phyloP scores from a whole-genome alignment of 2,329 filamentous ascomycete species.

The Grosmannia penicillata region DNA sequence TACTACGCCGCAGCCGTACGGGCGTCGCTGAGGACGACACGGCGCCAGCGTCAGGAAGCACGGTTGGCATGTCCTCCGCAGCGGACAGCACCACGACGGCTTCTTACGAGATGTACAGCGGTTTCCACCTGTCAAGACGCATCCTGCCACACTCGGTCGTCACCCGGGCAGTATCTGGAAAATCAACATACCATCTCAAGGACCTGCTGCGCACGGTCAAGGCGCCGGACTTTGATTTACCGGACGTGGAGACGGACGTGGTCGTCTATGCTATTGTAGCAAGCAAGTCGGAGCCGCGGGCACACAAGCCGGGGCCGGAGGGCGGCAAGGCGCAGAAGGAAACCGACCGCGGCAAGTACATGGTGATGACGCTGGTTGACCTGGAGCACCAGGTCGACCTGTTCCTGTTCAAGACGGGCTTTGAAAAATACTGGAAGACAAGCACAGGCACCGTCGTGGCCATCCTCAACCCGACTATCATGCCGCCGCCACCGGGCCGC shows the following conservation, averaged over 20 bases:
- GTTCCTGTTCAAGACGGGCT: conserved; percentile 82
- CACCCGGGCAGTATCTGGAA: conserved; percentile 61
- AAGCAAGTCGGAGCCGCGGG: conserved; percentile 69
- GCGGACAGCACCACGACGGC: conserved; percentile 8
- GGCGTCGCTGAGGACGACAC: too few relatives aligned
- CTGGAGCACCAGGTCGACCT: conserved; percentile 83
- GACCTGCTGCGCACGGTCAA: conserved; percentile 72
- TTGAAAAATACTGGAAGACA: conserved; percentile 90
- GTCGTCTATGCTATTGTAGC: conserved; percentile 81
- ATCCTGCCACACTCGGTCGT: conserved; percentile 71
- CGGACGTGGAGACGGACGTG: conserved; percentile 72
- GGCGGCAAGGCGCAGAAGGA: neutral
- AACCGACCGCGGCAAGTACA: conserved; percentile 60
- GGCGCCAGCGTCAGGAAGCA: too few relatives aligned
- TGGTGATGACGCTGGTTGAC: conserved; percentile 79
- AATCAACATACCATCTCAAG: conserved; percentile 63
- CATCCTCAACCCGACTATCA: conserved; percentile 78
- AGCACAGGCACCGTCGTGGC: conserved; percentile 81
- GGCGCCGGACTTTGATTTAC: conserved; percentile 66
- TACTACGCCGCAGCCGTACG: conserved; percentile 29
- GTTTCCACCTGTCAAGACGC: conserved; percentile 67
- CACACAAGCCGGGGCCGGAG: conserved; percentile 33
- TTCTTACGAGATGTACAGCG: conserved; percentile 75
- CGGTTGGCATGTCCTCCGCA: too few relatives aligned
- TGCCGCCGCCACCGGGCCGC: conserved; percentile 67